Evolutionary conservation across 2,329 filamentous ascomycete genomes (phyloP).

Genomic region (Cercospora sp.): DNA sequence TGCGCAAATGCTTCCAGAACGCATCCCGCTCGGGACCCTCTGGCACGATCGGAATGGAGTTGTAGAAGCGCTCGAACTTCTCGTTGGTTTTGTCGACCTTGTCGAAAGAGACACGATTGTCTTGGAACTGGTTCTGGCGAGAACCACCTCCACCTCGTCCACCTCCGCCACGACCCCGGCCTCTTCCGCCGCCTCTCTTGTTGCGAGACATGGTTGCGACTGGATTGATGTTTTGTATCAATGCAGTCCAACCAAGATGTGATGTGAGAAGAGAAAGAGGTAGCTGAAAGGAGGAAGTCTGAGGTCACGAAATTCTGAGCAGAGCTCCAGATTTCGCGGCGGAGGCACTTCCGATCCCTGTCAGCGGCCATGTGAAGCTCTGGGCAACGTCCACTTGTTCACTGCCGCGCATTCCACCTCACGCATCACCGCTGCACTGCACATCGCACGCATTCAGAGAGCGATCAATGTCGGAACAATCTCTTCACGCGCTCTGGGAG

Average conservation of each 20-base stretch:
- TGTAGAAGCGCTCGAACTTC: slow-evolving; percentile 84
- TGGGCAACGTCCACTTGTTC: slow-evolving; percentile 11
- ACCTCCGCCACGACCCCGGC: slow-evolving; percentile 25
- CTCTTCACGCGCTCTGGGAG: slow-evolving; percentile 85
- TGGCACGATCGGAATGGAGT: slow-evolving; percentile 70
- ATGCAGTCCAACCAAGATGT: neutral
- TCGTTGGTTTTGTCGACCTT: slow-evolving; percentile 77
- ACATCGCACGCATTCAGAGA: neutral
- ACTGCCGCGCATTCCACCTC: neutral
- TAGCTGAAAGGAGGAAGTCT: neutral
- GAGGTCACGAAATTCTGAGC: slow-evolving; percentile 7
- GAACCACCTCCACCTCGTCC: slow-evolving; percentile 31
- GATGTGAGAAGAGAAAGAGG: neutral
- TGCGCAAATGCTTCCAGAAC: slow-evolving; percentile 81
- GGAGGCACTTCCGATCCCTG: slow-evolving; percentile 10
- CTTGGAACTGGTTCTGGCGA: slow-evolving; percentile 31
- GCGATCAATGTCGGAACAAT: slow-evolving; percentile 68
- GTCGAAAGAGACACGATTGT: slow-evolving; percentile 50
- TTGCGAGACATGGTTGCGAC: slow-evolving; percentile 24
- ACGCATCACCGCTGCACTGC: slow-evolving; percentile 1
- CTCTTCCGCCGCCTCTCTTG: slow-evolving; percentile 29
- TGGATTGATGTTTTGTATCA: neutral
- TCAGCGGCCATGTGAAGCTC: slow-evolving; percentile 8
- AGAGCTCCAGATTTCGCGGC: slow-evolving; percentile 11
- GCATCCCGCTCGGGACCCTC: slow-evolving; percentile 69